These are phyloP conservation scores for Apiotrichum akiyoshidainum DNA, from an alignment of 1,284 basidiomycete species.

Conservation along the genomic window DNA sequence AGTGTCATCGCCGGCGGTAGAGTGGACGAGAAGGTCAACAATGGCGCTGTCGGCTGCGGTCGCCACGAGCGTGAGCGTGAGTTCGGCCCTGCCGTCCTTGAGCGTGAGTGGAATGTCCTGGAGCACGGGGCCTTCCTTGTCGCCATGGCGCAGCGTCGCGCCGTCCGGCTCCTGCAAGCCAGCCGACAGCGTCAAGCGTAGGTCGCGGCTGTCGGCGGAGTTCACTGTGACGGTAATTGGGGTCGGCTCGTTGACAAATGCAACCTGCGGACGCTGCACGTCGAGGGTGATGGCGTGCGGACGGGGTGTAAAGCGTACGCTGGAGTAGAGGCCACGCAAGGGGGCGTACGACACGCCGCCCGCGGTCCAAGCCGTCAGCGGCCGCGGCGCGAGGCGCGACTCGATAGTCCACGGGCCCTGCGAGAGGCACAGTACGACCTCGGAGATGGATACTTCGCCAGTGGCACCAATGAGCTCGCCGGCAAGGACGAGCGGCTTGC, in stretches of 20 bases:
- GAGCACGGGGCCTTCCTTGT: slow-evolving; percentile 21
- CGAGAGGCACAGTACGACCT: slow-evolving; percentile 26
- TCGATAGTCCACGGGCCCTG: slow-evolving; percentile 39
- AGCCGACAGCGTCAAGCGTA: slow-evolving; percentile 68
- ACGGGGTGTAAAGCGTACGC: slow-evolving; percentile 61
- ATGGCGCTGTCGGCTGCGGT: slow-evolving; percentile 23
- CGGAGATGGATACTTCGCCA: slow-evolving; percentile 27
- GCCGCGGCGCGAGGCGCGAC: slow-evolving; percentile 21
- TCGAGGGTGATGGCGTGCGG: slow-evolving; percentile 60
- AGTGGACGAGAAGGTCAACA: slow-evolving; percentile 26
- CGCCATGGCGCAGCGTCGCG: slow-evolving; percentile 47
- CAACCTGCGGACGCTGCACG: slow-evolving; percentile 61
- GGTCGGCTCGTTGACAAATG: slow-evolving; percentile 72
- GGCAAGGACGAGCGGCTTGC: slow-evolving; percentile 20
- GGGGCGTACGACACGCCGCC: slow-evolving; percentile 18
- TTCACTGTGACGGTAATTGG: slow-evolving; percentile 59
- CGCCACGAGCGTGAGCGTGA: slow-evolving; percentile 19
- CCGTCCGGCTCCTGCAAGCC: slow-evolving; percentile 74
- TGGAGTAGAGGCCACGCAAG: slow-evolving; percentile 4
- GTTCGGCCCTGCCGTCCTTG: slow-evolving; percentile 10
- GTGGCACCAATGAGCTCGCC: slow-evolving; percentile 27
- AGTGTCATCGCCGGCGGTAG: background rate
- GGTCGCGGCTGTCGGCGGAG: slow-evolving; percentile 63
- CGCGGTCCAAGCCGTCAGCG: slow-evolving; percentile 25
- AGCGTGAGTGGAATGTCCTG: slow-evolving; percentile 29